phyloP scores from a whole-genome alignment of 768 basidiomycete species.

The Trametes elegans region DNA sequence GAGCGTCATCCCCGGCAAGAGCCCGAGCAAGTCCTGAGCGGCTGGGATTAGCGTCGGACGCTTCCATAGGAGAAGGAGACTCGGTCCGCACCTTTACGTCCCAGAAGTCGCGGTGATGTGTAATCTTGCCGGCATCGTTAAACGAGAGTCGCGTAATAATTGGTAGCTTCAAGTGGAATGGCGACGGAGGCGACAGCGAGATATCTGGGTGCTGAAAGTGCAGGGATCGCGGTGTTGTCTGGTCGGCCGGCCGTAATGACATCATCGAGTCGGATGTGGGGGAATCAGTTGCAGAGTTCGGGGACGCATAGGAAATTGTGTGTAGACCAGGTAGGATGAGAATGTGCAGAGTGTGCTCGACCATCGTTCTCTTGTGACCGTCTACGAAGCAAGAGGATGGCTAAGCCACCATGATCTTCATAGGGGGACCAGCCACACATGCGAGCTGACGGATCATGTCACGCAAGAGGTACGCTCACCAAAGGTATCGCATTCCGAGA shows the following conservation, averaged over 20 bases:
- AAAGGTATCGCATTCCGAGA: conserved; percentile 78
- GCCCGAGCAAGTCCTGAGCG: conserved; percentile 58
- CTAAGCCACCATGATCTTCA: neutral
- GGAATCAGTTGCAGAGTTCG: neutral
- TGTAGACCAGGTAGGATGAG: conserved; percentile 74
- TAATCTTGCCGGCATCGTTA: conserved; percentile 80
- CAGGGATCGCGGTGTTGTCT: neutral
- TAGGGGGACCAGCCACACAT: too few species aligned
- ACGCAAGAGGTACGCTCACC: conserved; percentile 42
- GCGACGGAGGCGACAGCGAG: conserved; percentile 50
- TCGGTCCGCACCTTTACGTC: conserved; percentile 49
- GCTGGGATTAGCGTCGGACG: neutral
- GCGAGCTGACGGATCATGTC: too few species aligned
- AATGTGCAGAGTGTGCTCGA: conserved; percentile 79
- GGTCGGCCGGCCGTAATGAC: conserved; percentile 5
- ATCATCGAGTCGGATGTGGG: conserved; percentile 1
- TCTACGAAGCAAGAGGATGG: conserved; percentile 40
- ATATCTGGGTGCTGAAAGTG: conserved; percentile 3
- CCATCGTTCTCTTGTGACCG: conserved; percentile 68
- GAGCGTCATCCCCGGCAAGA: conserved; percentile 66
- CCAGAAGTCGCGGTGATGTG: conserved; percentile 80
- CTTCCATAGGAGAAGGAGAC: neutral
- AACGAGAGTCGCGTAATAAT: conserved; percentile 73
- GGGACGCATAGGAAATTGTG: conserved; percentile 26
- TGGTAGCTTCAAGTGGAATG: conserved; percentile 70